Evolutionary conservation across 2,329 filamentous ascomycete species (phyloP), one percentile per base, ranked within the genome.

Genomic region (Talaromyces sp.): DNA sequence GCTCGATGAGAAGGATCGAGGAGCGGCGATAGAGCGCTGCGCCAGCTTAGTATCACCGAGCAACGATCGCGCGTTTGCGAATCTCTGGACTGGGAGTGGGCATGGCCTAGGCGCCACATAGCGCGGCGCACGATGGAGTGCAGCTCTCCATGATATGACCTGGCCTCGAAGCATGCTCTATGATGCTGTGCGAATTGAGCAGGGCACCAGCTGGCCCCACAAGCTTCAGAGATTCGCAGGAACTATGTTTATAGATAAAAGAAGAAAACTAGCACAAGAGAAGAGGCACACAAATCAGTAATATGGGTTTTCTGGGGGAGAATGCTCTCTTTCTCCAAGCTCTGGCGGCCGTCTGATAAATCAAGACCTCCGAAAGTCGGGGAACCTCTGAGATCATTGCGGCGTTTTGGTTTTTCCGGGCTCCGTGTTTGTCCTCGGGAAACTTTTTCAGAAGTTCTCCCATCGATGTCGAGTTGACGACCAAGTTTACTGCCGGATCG

Each of bases 101-200:
- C 72, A 66, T 56, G 73, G 69, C 54, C 73, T 68, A 55, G 70
- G 71, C 55, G 70, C 62, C 57, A 75, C 63, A 62, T 74, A 73
- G 58, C 76, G 77, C 68, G 77, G 76, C 62, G 79, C 77, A 67
- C 78, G 77, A 65, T 79, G 80, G 69, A 85, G 78, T 68, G 83
- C 84, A 74, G 79, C 77, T 78, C 85, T 83, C 86, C 85, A 88
- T 76, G 85, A 83, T 70, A 87, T 75, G 66, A 82, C 83, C 75
- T 85, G 84, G 69, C 83, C 81, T 78, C 85, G 84, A 73, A 86
- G 80, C 86, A 88, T 88, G 74, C 76, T 82, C 70, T 62, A 65
- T 58, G 68, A 63, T 65, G 58, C 51, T 57, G 17, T 57, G 55
- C 54, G 57, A 56, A 62, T 51, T 48, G 52, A 56, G 41, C 43